Conservation (phyloP, 2,329 filamentous ascomycete genomes). For the Chaetomiaceae sp. region DNA sequence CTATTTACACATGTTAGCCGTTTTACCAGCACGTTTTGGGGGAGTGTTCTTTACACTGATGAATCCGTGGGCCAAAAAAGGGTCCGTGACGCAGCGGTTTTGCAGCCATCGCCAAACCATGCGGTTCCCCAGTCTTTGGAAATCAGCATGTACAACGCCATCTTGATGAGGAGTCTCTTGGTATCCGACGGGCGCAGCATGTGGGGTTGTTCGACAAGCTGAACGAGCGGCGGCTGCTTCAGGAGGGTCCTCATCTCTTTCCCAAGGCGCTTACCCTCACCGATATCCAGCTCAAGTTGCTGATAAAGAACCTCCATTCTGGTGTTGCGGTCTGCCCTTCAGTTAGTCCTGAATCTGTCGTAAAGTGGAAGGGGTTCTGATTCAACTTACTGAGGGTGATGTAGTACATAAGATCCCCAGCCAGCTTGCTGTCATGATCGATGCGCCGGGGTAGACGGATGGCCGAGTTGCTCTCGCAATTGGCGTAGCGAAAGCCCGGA, state of each 20-base stretch:
- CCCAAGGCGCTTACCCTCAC: slow-evolving; percentile 16
- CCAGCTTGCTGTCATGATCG: slow-evolving; percentile 11
- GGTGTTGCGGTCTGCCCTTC: slow-evolving; percentile 12
- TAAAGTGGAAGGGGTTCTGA: background rate
- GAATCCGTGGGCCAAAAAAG: slow-evolving; percentile 23
- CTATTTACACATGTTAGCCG: slow-evolving; percentile 1
- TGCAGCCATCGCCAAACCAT: slow-evolving; percentile 17
- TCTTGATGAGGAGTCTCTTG: slow-evolving; percentile 14
- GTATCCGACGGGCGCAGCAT: background rate
- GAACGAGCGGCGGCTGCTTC: slow-evolving; percentile 6
- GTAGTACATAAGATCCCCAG: slow-evolving; percentile 9
- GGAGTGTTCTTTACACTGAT: slow-evolving; percentile 11
- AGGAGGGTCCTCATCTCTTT: slow-evolving; percentile 13
- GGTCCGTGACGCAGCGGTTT: slow-evolving; percentile 5
- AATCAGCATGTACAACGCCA: slow-evolving; percentile 16
- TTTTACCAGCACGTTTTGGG: background rate
- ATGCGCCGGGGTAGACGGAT: slow-evolving; percentile 15
- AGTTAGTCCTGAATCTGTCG: slow-evolving; percentile 1
- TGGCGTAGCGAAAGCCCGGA: slow-evolving; percentile 17
- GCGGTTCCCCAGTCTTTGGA: slow-evolving; percentile 14
- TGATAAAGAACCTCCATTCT: slow-evolving; percentile 15
- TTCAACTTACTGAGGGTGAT: slow-evolving; percentile 20
- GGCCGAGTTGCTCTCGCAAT: slow-evolving; percentile 5
- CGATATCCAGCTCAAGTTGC: slow-evolving; percentile 15
- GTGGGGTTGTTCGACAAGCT: slow-evolving; percentile 2